Evolutionary conservation across 495 filamentous ascomycete species (phyloP), one percentile per base, ranked within the genome.

Genomic region (Stereocaulon alpinum): DNA sequence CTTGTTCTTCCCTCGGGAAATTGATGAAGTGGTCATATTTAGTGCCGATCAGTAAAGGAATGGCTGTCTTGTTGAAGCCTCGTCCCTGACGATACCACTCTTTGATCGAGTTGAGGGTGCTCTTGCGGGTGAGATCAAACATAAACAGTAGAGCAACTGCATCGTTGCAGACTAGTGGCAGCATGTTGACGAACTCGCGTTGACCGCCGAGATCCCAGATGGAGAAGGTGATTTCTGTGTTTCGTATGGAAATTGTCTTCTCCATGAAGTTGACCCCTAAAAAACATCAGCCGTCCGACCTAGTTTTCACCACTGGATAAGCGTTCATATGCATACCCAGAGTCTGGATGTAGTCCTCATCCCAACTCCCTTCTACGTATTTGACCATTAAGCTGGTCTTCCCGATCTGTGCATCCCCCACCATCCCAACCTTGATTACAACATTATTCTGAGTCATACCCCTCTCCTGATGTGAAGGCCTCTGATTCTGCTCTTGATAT

Each of bases 21-120:
- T 97, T 97, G 68, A 98, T 91, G 74, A 97, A 98, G 68, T 96
- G 92, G 68, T 98, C 93, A 71, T 97, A 98, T 68, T 98, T 98
- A 20, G 93, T 98, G 41, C 93, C 93, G 24, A 98, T 86, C 17
- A 98, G 72, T 69, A 98, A 94, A 0, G 93, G 93, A 65, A 98
- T 98, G 12, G 93, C 93, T 17, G 94, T 98, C 80, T 97, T 97
- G 79, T 98, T 98, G 75, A 98, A 98, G 1, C 93, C 93, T 52
- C 93, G 83, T 18, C 94, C 93, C 72, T 98, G 93, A 45, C 93
- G 84, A 69, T 98, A 98, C 93, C 93, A 98, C 72, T 98, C 93
- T 79, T 97, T 98, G 77, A 98, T 96, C 43, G 88, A 93, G 72
- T 98, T 98, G 59, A 98, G 75, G 0, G 93, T 98, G 74, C 91